Base-by-base conservation (phyloP, 2,329 filamentous ascomycete species). In the Fusarium tuaranense region DNA sequence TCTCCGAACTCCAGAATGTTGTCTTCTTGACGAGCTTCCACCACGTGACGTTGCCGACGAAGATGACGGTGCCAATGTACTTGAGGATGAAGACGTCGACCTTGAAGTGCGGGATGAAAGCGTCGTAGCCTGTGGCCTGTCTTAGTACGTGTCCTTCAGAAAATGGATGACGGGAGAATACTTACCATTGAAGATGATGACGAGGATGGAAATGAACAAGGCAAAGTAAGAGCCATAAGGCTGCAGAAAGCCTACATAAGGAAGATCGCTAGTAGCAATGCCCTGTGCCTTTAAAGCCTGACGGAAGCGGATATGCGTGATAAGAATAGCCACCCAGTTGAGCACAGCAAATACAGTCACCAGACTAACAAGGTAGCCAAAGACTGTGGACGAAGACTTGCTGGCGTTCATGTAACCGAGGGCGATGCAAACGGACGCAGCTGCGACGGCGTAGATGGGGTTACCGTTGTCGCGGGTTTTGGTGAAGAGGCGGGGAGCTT, bases 181-280 rank as follows among this genome's bases (percentile, higher is more conserved):
- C 30, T 48, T 22, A 58, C 65, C 59, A 27, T 91, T 89, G 73
- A 93, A 90, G 0, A 90, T 83, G 86, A 92, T 92, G 67, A 92
- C 80, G 22, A 84, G 48, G 3, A 75, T 38, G 0, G 80, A 81
- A 3, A 83, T 69, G 25, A 68, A 70, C 1, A 85, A 65, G 1
- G 81, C 81, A 39, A 82, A 75, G 55, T 84, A 86, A 0, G 83
- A 81, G 5, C 81, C 80, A 51, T 80, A 86, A 0, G 85, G 85
- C 62, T 86, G 81, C 10, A 86, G 70, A 1, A 77, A 71, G 25
- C 82, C 83, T 7, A 78, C 72, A 62, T 86, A 86, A 1, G 84
- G 84, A 63, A 87, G 78, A 20, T 75, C 69, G 7, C 72, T 64
- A 1, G 81, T 73, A 0, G 80, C 68, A 16, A 86, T 81, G 14